A percentile compares a stretch with the other conserved stretches of the same genome.
Conservation (phyloP, 2,329 filamentous ascomycete species). For the Fusarium zealandicum region DNA sequence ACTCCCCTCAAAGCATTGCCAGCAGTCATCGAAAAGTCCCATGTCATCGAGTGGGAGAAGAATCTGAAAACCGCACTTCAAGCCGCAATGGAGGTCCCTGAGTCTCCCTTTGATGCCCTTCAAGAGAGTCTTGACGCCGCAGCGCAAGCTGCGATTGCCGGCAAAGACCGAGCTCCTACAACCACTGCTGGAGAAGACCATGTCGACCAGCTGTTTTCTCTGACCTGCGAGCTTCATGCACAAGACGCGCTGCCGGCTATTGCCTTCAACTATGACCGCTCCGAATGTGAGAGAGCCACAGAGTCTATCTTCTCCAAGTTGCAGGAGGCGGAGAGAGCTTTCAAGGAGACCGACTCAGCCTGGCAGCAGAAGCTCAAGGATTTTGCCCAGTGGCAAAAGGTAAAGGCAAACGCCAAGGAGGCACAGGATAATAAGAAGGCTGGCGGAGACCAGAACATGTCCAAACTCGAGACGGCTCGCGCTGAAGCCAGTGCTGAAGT, state of each 20-base stretch:
- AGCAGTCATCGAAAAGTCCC: conserved; percentile 65
- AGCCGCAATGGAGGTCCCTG: conserved; percentile 64
- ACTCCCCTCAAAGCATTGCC: conserved; percentile 59
- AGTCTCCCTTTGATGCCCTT: conserved; percentile 50
- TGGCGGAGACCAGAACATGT: conserved; percentile 45
- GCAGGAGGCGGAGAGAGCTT: conserved; percentile 45
- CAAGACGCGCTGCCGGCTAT: conserved; percentile 75
- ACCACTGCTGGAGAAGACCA: neutral
- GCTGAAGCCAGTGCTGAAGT: conserved; percentile 63
- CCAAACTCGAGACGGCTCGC: conserved; percentile 63
- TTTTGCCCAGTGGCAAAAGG: conserved; percentile 64
- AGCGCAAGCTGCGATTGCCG: neutral
- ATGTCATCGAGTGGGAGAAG: conserved; percentile 71
- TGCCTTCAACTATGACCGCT: conserved; percentile 78
- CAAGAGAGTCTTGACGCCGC: conserved; percentile 6
- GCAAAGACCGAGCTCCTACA: neutral
- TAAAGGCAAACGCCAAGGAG: conserved; percentile 45
- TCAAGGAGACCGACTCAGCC: conserved; percentile 61
- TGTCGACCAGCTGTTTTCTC: conserved; percentile 50
- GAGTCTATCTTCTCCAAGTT: conserved; percentile 60
- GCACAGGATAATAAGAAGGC: conserved; percentile 55
- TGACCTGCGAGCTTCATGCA: conserved; percentile 66
- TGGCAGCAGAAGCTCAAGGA: conserved; percentile 68
- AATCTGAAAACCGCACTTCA: conserved; percentile 64
- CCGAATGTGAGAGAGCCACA: conserved; percentile 67